Evolutionary conservation across 2,329 filamentous ascomycete species (phyloP).

Genomic region (Nemania sp.): DNA sequence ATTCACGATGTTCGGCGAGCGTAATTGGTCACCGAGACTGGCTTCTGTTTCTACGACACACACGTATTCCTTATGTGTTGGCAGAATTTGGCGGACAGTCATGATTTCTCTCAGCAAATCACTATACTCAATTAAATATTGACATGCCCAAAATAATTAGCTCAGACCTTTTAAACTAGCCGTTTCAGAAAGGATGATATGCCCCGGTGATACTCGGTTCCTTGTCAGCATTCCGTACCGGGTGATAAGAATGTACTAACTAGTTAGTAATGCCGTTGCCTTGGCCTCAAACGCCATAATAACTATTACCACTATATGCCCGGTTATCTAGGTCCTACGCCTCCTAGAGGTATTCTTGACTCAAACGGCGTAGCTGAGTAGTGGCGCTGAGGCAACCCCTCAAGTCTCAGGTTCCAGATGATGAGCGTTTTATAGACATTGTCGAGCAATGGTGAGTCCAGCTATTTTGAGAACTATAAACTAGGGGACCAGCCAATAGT

Average conservation of each 20-base stretch:
- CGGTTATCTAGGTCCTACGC: neutral
- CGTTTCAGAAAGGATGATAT: neutral
- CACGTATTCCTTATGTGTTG: neutral
- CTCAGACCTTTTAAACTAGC: neutral
- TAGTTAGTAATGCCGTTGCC: neutral
- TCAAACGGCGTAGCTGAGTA: neutral
- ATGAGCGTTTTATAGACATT: neutral
- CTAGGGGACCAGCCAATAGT: neutral
- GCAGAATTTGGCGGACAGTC: neutral
- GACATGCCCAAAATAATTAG: neutral
- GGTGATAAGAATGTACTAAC: neutral
- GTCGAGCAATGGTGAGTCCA: neutral
- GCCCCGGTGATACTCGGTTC: neutral
- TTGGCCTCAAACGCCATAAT: neutral
- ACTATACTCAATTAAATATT: neutral
- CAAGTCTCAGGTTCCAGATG: conserved; percentile 1
- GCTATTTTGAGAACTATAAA: neutral
- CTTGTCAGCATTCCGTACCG: neutral
- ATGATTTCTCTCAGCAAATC: neutral
- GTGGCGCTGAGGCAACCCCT: neutral
- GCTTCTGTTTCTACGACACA: neutral
- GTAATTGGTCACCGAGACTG: neutral
- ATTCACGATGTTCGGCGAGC: neutral
- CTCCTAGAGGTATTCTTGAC: neutral
- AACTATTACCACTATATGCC: neutral